A percentile compares a stretch with the other conserved stretches of the same genome.
Conservation (phyloP, 2,329 filamentous ascomycete species). For the Monosporascus sp. region DNA sequence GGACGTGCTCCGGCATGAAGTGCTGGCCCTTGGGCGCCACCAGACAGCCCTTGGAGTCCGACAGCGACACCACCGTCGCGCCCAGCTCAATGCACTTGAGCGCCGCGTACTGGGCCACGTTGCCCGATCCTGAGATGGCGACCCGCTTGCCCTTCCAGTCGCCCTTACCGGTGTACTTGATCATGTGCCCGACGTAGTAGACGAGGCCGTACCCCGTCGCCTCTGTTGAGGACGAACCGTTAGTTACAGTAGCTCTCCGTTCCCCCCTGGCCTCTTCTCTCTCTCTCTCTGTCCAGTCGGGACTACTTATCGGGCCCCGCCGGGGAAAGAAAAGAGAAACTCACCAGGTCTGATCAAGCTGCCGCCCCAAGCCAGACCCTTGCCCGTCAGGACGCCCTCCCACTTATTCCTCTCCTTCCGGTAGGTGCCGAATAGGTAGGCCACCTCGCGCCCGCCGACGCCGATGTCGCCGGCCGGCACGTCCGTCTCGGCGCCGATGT, state of each 20-base stretch:
- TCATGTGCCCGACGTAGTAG: constrained; percentile 97
- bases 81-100: constrained; percentile 96
- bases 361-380: constrained; percentile 90
- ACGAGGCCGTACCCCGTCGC: constrained; percentile 94
- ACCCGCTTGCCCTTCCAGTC: constrained; percentile 88
- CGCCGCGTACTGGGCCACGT: constrained; percentile 96
- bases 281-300: background rate
- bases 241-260: constrained; percentile 1
- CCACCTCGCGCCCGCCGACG: constrained; percentile 86
- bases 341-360: constrained; percentile 76
- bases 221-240: constrained; percentile 44
- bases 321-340: constrained; percentile 4
- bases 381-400: constrained; percentile 95
- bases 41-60: constrained; percentile 83
- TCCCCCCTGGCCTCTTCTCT: background rate
- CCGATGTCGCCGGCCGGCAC: constrained; percentile 97
- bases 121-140: constrained; percentile 92
- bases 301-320: too few relatives aligned
- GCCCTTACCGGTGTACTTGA: constrained; percentile 82
- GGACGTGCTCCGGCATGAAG: constrained; percentile 76
- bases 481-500: constrained; percentile 94
- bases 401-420: constrained; percentile 82
- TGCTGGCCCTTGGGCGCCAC: constrained; percentile 64
- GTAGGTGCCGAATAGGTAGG: constrained; percentile 93
- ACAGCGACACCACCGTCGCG: constrained; percentile 85